A percentile compares a stretch with the other conserved stretches of the same genome.
Evolutionary conservation across 1,139 yeast genomes (phyloP).

Genomic region (Chernovozyma sophiae-reginae): DNA sequence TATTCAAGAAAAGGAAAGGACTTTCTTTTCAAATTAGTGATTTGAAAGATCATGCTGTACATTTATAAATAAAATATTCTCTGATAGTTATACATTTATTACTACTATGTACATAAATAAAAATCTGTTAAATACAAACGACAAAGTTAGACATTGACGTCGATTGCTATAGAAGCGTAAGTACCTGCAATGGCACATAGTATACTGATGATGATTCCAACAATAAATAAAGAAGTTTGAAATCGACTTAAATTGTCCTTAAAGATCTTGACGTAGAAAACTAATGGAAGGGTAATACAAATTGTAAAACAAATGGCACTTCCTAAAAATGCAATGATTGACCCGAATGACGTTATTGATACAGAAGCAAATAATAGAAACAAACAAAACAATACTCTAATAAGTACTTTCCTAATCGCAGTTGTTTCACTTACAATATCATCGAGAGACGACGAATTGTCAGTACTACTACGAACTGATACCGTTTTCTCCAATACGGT

Average conservation of each 20-base stretch:
- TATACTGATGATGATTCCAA: slow-evolving; percentile 44
- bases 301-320: slow-evolving; percentile 76
- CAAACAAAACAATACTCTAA: slow-evolving; percentile 15
- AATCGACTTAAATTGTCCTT: slow-evolving; percentile 35
- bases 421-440: slow-evolving; percentile 21
- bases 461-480: slow-evolving; percentile 9
- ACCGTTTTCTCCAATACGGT: slow-evolving; percentile 34
- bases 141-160: slow-evolving; percentile 5
- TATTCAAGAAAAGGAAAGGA: too few species aligned
- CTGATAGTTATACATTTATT: neutral
- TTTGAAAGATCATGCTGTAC: too few species aligned
- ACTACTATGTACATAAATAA: neutral
- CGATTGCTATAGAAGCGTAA: slow-evolving; percentile 23
- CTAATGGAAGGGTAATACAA: slow-evolving; percentile 72
- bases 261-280: slow-evolving; percentile 64
- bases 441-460: too few species aligned
- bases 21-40: too few species aligned
- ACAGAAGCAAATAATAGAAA: slow-evolving; percentile 49
- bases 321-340: slow-evolving; percentile 78
- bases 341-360: slow-evolving; percentile 72
- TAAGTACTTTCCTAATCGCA: slow-evolving; percentile 12
- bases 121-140: too few species aligned
- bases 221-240: slow-evolving; percentile 37
- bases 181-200: slow-evolving; percentile 51
- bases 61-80: neutral